These are phyloP conservation scores for Aureobasidium namibiae DNA, from an alignment of 2,329 filamentous ascomycete species.

Conservation along the genomic window DNA sequence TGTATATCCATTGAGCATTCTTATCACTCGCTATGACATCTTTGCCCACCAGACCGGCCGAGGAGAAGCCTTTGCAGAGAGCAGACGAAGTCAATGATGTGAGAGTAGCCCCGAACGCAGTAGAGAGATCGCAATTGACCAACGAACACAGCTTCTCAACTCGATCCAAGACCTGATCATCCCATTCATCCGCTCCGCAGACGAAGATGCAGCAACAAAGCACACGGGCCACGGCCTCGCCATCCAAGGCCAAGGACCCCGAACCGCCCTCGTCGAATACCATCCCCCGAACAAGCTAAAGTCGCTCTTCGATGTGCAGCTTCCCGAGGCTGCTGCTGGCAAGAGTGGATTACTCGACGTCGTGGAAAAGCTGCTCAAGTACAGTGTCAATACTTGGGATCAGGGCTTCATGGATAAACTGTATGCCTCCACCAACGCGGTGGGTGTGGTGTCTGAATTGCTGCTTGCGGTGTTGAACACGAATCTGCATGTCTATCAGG, in stretches of 20 bases:
- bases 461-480: constrained; percentile 83
- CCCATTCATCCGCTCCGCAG: constrained; percentile 62
- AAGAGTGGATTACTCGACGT: constrained; percentile 37
- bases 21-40: constrained; percentile 7
- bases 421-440: constrained; percentile 81
- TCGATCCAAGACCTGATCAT: constrained; percentile 61
- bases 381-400: constrained; percentile 97
- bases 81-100: constrained; percentile 31
- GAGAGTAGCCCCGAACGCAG: background rate
- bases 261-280: constrained; percentile 36
- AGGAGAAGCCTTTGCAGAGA: constrained; percentile 19
- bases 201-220: constrained; percentile 52
- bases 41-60: constrained; percentile 15
- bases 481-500: constrained; percentile 89
- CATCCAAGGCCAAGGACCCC: constrained; percentile 54
- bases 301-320: constrained; percentile 29
- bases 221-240: constrained; percentile 48
- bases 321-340: constrained; percentile 30
- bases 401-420: constrained; percentile 95
- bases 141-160: constrained; percentile 50
- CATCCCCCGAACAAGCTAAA: constrained; percentile 37
- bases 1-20: background rate
- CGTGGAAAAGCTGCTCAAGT: constrained; percentile 63
- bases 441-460: constrained; percentile 77
- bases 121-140: background rate